phyloP scores from a whole-genome alignment of 345 rosid species.

The Syzygium jambos region DNA sequence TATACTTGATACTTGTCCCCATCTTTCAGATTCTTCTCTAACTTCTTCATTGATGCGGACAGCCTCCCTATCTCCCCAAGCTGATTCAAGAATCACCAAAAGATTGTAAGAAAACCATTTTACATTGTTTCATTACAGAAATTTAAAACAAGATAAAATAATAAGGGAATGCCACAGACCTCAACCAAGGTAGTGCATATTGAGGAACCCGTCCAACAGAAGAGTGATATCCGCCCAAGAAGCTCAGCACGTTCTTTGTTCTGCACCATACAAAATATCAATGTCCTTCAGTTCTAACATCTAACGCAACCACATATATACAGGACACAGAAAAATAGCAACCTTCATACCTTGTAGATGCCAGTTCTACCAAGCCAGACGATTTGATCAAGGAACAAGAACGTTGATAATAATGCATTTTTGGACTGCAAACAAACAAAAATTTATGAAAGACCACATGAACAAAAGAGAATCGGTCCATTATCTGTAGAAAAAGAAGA shows the following conservation, averaged over 20 bases:
- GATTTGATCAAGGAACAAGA: constrained; percentile 95
- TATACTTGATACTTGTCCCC: constrained; percentile 52
- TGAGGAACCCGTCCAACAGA: constrained; percentile 89
- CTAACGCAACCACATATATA: neutral
- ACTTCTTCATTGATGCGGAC: constrained; percentile 67
- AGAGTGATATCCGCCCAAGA: constrained; percentile 73
- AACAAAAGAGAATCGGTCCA: neutral
- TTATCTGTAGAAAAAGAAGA: neutral
- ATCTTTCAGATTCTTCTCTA: constrained; percentile 63
- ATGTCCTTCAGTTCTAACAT: neutral
- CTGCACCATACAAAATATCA: constrained; percentile 19
- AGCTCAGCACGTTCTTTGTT: constrained; percentile 81
- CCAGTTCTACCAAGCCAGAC: constrained; percentile 96
- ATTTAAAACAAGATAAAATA: neutral
- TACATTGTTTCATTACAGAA: neutral
- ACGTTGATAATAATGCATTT: constrained; percentile 73
- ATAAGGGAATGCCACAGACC: constrained; percentile 36
- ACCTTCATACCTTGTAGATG: constrained; percentile 63
- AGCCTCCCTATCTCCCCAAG: constrained; percentile 82
- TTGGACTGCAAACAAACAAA: constrained; percentile 54
- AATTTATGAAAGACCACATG: neutral
- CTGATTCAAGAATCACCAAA: constrained; percentile 17
- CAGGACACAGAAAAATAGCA: neutral
- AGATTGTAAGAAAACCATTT: neutral
- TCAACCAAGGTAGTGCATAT: constrained; percentile 67